These are phyloP conservation scores for Entomophthora muscae DNA, from an alignment of 371 early-diverging fungal species.

Conservation along the genomic window DNA sequence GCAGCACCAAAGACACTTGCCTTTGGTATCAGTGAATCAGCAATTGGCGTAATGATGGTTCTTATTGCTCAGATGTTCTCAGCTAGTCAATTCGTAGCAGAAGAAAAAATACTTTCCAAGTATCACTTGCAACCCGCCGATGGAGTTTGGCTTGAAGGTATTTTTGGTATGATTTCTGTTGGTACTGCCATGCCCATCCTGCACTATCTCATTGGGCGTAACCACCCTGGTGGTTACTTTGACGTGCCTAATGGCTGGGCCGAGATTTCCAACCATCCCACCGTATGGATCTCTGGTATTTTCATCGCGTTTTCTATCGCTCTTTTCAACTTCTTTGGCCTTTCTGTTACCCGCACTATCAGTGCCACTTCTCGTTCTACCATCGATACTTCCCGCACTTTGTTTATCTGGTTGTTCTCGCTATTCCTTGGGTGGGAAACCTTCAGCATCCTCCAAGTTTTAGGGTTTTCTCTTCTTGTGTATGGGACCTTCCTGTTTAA, in stretches of 20 bases:
- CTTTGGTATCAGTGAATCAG: conserved; percentile 13
- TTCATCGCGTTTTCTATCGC: conserved; percentile 74
- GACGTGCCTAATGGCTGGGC: conserved; percentile 55
- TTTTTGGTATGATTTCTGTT: conserved; percentile 66
- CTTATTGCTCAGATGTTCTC: conserved; percentile 83
- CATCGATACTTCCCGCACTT: conserved; percentile 87
- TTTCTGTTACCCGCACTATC: conserved; percentile 69
- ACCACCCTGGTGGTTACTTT: conserved; percentile 51
- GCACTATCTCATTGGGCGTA: conserved; percentile 42
- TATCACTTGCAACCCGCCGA: conserved; percentile 68
- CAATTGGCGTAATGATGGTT: conserved; percentile 62
- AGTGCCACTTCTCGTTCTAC: conserved; percentile 82
- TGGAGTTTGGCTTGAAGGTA: conserved; percentile 85
- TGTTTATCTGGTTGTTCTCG: conserved; percentile 87
- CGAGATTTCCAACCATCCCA: conserved; percentile 42
- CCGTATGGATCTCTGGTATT: conserved; percentile 55
- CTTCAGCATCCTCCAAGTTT: conserved; percentile 77
- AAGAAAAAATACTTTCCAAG: conserved; percentile 71
- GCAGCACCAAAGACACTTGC: conserved; percentile 10
- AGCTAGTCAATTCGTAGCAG: conserved; percentile 83
- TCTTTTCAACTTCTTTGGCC: conserved; percentile 87
- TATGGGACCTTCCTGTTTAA: conserved; percentile 86
- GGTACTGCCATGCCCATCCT: conserved; percentile 52
- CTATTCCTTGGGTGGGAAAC: conserved; percentile 84
- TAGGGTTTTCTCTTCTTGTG: conserved; percentile 64